Base-by-base conservation (phyloP, 345 rosid genomes). In the Populus davidiana region DNA sequence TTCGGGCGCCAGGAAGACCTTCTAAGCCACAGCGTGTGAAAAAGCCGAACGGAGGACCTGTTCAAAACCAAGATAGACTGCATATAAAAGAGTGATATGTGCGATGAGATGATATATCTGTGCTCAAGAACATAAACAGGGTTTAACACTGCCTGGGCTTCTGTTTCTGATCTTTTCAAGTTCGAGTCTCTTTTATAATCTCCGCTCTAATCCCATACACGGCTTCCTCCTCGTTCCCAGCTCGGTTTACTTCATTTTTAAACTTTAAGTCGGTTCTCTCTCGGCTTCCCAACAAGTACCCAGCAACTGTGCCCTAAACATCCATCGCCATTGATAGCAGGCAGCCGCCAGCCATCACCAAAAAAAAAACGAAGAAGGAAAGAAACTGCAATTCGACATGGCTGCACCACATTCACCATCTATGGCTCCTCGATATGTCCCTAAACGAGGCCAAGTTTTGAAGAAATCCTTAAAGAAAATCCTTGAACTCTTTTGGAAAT, bases 401-500 rank as follows among this genome's bases (percentile, higher is more conserved):
- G 39, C 35, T 5, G 49, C 47, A 2, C 5, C 5, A 20, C 38
- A 4, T n/a, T 9, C 50, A 44, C 50, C 50, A 44, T 1, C 50
- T 25, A n/a, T 64, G 41, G 77, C 47, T 41, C 84, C 86, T 14
- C 69, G 88, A 73, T 62, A 79, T 80, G 81, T 89, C 67, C 92
- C 92, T 16, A 80, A 43, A 72, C 81, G 92, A 14, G 92, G 92
- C 69, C 54, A 44, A 43, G 92, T 89, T 50, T 83, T 89, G 1
- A 89, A 25, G 77, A 83, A 61, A 27, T 81, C 68, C 50, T 36
- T 87, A 54, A 78, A 70, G 72, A 70, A 18, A 39, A 74, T 50
- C 18, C 74, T 64, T 68, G 67, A 75, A 70, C 67, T 77, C 74
- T 83, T 54, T 77, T 77, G 36, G 47, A 44, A 27, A 66, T 18